Conservation (phyloP, 23 red algal species). For the Agarophyton chilense region DNA sequence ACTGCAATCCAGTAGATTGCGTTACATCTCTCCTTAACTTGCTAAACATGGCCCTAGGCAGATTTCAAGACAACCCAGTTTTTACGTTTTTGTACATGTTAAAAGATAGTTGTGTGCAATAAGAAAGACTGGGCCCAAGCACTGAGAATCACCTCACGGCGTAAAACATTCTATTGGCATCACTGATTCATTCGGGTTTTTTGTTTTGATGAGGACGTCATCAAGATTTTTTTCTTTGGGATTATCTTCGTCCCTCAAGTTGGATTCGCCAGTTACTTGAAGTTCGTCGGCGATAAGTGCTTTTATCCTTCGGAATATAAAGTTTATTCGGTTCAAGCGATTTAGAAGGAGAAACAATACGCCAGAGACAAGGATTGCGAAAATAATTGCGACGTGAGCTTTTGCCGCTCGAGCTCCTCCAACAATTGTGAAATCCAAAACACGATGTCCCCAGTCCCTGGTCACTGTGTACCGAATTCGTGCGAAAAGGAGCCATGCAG, state of each 20-base stretch:
- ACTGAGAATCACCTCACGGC: neutral
- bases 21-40: too few relatives aligned
- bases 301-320: neutral
- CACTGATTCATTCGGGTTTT: neutral
- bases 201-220: neutral
- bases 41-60: too few relatives aligned
- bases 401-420: neutral
- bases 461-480: constrained; percentile 46
- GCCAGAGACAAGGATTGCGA: neutral
- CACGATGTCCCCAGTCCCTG: constrained; percentile 18
- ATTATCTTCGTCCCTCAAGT: neutral
- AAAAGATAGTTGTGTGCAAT: neutral
- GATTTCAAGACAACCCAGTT: too few relatives aligned
- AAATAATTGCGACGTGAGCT: constrained; percentile 17
- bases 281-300: constrained; percentile 2
- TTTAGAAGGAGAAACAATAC: neutral
- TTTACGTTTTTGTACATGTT: neutral
- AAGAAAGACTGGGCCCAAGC: neutral
- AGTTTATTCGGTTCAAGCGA: neutral
- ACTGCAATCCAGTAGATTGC: too few relatives aligned
- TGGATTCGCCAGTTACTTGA: neutral
- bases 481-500: constrained; percentile 43
- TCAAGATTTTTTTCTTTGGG: neutral
- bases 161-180: neutral
- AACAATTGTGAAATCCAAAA: constrained; percentile 30